Evolutionary conservation across 2,329 filamentous ascomycete species (phyloP), one percentile per base, ranked within the genome.

Genomic region (Stachybotrys chlorohalonatus): DNA sequence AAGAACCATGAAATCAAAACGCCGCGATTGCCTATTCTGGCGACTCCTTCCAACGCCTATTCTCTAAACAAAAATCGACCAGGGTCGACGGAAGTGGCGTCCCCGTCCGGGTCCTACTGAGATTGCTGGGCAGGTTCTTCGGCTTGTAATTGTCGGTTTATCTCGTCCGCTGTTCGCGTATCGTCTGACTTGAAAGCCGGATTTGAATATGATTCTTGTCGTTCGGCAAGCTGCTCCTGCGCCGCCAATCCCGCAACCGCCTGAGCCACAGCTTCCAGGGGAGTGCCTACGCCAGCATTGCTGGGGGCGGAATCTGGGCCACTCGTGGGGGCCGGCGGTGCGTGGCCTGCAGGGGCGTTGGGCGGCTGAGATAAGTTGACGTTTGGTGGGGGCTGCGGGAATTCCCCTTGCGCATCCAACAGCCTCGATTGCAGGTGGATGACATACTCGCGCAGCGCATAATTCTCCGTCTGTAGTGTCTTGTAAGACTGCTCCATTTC

Each of bases 381-480:
- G 61, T 90, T 90, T 1, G 87, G 78, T 1, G 93, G 93, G 9
- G 92, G 86, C 57, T 87, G 88, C 1, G 94, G 94, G 54, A 89
- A 85, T 62, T 96, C 91, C 65, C 88, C 87, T 63, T 90, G 85
- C 3, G 85, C 81, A 62, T 96, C 92, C 57, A 96, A 79, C 42
- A 97, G 80, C 47, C 90, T 85, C 6, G 88, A 87, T 70, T 99
- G 94, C 15, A 99, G 79, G 63, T 87, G 88, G 66, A 96, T 87
- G 61, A 96, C 87, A 73, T 97, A 97, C 69, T 96, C 91, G 62
- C 92, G 86, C 47, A 99, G 77, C 58, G 89, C 84, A 68, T 92
- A 94, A 72, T 96, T 96, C 70, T 99, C 93, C 31, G 83, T 78
- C 67, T 96, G 90, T 31, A 95, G 75, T n/a, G 80, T 75, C 70